Base-by-base conservation (phyloP, 2,329 filamentous ascomycete species). In the Sporothrix sp. region DNA sequence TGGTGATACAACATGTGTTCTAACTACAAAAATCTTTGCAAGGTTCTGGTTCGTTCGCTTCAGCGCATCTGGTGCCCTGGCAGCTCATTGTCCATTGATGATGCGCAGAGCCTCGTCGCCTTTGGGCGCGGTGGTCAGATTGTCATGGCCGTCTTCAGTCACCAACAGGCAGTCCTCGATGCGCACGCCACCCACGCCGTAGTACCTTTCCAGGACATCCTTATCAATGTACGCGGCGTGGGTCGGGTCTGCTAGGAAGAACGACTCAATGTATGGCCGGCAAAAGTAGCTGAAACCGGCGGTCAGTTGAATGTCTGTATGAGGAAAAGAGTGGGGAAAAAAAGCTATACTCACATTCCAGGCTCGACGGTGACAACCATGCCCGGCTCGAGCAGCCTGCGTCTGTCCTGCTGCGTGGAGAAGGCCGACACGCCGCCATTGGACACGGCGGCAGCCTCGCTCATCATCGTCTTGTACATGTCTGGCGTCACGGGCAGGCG, bases 111-210 rank as follows among this genome's bases (percentile, higher is more conserved):
- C 68, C 61, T 87, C 82, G 48, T 84, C 74, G 2, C 80, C 79
- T 70, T 94, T 95, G 0, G 87, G 85, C 27, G 85, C 85, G 1
- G 76, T 75, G 1, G 89, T 94, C 63, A 97, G 62, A 62, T 95
- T 94, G 67, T 96, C 89, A 60, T 81, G 81, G 0, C 90, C 89
- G 21, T 78, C 71, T 54, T 84, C 73, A 1, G 85, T 93, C 43
- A 97, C 81, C 20, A 93, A 72, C 35, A 97, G 76, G 64, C 91
- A 87, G 62, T 97, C 89, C 69, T 98, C 93, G 54, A 97, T 94
- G 42, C 93, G 78, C 23, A 95, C 88, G 30, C 93, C 93, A 14
- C 91, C 93, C 1, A 97, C 83, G 23, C 68, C 70, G 71, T 86
- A 91, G 64, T 85, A 91, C 55, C 69, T 71, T 54, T 82, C 79